Evolutionary conservation across 768 basidiomycete species (phyloP), one percentile per base, ranked within the genome.

Genomic region (Boletus pseudopeckii): DNA sequence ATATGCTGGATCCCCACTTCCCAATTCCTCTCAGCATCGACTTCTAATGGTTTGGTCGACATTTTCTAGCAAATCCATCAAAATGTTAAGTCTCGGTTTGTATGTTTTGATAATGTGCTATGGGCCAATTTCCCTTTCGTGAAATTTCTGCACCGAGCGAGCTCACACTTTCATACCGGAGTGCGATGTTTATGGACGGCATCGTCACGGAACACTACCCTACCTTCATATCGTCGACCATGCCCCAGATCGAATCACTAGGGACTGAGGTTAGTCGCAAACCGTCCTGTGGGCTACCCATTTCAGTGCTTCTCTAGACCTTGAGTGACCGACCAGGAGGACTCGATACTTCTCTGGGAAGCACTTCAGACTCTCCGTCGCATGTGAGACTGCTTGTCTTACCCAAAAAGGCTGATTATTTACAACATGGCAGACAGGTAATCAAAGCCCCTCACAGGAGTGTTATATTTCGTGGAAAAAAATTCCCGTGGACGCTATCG

Each of bases 71-170:
- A 46, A 45, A 44, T n/a, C 53, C 40, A 22, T 62, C 33, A 38
- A 22, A 45, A 41, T 3, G 2, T 45, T 18, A 9, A 45, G 15
- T 15, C 8, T 39, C 7, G 17, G 5, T 32, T 15, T 18, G 11
- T 30, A 26, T 36, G 26, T 24, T 82, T 88, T 4, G 85, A 84
- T 17, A 90, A 75, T n/a, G n/a, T n/a, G 56, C 82, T 85, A 64
- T 83, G 85, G 1, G 84, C 87, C 6, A 89, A 73, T 63, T 86
- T 88, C 38, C 79, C 78, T 34, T 79, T 77, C 2, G 86, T 89
- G 37, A 18, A 36, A 8, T 2, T 26, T 22, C 32, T 17, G 11
- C 36, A 32, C 42, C 8, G 24, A 49, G 38, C 22, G 34, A 34
- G 18, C 33, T 26, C 14, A n/a, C 26, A n/a, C 14, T 44, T 37